These are phyloP conservation scores for Ceratocystis diversiconidia DNA, from an alignment of 2,329 filamentous ascomycete species.

Conservation along the genomic window DNA sequence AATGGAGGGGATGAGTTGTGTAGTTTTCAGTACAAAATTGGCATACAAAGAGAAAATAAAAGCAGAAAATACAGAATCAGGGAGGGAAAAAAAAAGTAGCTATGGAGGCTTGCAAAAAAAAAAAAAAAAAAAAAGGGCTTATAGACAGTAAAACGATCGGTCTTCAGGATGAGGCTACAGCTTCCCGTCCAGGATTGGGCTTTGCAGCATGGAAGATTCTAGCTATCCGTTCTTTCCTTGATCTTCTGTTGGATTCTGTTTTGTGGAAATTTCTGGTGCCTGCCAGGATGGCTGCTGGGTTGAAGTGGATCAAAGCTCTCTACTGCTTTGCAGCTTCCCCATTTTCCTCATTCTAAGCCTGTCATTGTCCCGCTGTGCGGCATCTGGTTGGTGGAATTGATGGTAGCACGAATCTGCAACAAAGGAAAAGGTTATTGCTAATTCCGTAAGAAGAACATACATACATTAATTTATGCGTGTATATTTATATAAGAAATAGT, in stretches of 20 bases:
- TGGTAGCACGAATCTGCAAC: not conserved
- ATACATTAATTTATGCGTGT: too few species aligned
- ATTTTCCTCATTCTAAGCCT: not conserved
- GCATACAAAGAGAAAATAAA: not conserved
- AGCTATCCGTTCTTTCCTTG: slow-evolving; percentile 6
- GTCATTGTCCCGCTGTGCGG: not conserved
- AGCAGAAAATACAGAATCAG: not conserved
- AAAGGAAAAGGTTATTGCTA: not conserved
- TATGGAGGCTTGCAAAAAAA: not conserved
- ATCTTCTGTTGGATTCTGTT: slow-evolving; percentile 11
- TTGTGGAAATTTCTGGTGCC: not conserved
- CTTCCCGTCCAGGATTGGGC: not conserved
- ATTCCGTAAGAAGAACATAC: too few species aligned
- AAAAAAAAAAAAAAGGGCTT: not conserved
- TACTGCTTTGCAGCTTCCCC: not conserved
- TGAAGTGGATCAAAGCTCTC: not conserved
- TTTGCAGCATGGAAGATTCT: slow-evolving; percentile 15
- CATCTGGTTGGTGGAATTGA: not conserved
- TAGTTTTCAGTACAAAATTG: not conserved
- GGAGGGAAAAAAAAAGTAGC: not conserved
- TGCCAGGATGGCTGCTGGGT: not conserved
- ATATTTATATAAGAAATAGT: too few species aligned
- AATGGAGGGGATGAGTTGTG: not conserved
- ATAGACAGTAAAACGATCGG: not conserved
- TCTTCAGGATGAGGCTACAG: not conserved